Conservation (phyloP, 257 asterid genomes). For the Ligustrum vulgare region DNA sequence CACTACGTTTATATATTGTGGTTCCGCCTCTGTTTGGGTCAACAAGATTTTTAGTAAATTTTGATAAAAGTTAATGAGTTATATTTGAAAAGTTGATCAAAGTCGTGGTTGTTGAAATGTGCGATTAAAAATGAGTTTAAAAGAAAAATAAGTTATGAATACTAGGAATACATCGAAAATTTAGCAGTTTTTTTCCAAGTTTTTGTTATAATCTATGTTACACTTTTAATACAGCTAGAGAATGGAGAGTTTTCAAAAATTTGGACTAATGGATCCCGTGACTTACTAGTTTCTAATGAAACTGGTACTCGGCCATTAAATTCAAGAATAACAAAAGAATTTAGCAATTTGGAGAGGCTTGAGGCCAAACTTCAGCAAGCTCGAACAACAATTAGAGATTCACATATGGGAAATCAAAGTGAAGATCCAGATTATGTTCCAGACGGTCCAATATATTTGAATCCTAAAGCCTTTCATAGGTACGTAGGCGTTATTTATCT, state of each 20-base stretch:
- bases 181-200: no score
- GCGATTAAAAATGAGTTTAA: no score
- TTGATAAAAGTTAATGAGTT: no score
- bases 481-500: background rate
- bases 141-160: no score
- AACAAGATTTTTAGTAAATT: no score
- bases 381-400: slow-evolving; percentile 56
- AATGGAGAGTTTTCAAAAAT: slow-evolving; percentile 25
- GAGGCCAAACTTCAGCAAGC: slow-evolving; percentile 67
- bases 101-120: no score
- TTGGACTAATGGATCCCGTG: slow-evolving; percentile 26
- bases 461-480: slow-evolving; percentile 78
- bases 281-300: slow-evolving; percentile 29
- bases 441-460: slow-evolving; percentile 68
- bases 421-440: slow-evolving; percentile 70
- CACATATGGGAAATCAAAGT: slow-evolving; percentile 27
- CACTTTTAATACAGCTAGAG: slow-evolving; percentile 27
- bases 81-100: no score
- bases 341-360: slow-evolving; percentile 45
- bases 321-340: slow-evolving; percentile 30
- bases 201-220: background rate
- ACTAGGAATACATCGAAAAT: no score
- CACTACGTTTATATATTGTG: no score
- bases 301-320: slow-evolving; percentile 34
- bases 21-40: no score